Conservation (phyloP, 495 filamentous ascomycete genomes). For the Neurospora sp. region DNA sequence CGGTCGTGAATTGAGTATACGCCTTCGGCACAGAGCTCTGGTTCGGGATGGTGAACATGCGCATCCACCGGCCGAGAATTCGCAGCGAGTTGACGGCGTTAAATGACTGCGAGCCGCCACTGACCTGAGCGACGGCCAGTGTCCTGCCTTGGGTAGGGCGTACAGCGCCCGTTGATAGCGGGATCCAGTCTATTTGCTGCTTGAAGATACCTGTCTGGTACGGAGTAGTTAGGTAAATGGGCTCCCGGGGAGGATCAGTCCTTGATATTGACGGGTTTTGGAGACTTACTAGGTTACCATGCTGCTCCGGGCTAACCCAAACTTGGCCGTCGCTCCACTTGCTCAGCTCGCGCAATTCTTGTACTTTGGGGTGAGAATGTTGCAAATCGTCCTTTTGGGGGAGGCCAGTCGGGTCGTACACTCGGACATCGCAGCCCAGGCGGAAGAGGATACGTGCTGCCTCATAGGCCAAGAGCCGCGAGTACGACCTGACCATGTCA, state of each 20-base stretch:
- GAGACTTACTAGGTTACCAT: slow-evolving; percentile 50
- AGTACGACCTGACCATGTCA: slow-evolving; percentile 42
- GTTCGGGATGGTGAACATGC: slow-evolving; percentile 67
- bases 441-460: slow-evolving; percentile 52
- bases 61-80: slow-evolving; percentile 66
- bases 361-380: slow-evolving; percentile 50
- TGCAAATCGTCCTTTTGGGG: slow-evolving; percentile 56
- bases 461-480: slow-evolving; percentile 51
- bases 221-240: not conserved
- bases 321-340: slow-evolving; percentile 62
- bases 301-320: slow-evolving; percentile 62
- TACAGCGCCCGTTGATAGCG: slow-evolving; percentile 49
- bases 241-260: not conserved
- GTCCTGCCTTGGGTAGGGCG: slow-evolving; percentile 63
- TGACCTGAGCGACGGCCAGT: slow-evolving; percentile 54
- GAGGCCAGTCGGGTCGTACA: slow-evolving; percentile 51
- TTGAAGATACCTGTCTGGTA: slow-evolving; percentile 59
- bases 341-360: slow-evolving; percentile 54
- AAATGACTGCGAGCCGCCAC: slow-evolving; percentile 60
- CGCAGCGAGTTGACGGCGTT: slow-evolving; percentile 65
- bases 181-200: slow-evolving; percentile 71
- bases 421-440: slow-evolving; percentile 57
- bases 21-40: slow-evolving; percentile 57
- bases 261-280: not conserved
- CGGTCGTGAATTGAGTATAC: slow-evolving; percentile 48